Base-by-base conservation (phyloP, 2,329 filamentous ascomycete genomes). In the Colletotrichum sp. region DNA sequence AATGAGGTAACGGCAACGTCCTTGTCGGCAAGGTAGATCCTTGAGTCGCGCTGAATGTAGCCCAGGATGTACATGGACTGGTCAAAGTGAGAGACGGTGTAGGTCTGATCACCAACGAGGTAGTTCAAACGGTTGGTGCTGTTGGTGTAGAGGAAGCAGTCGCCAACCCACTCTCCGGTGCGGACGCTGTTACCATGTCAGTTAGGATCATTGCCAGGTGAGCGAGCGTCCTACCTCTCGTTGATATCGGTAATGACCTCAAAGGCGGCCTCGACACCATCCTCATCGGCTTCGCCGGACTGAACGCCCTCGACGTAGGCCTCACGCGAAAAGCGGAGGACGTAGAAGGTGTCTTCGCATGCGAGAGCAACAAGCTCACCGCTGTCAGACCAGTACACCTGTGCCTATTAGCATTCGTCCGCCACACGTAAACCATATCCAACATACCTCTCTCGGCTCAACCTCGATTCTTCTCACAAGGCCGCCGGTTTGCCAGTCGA, bases 111-210 rank as follows among this genome's bases (percentile, higher is more conserved):
- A 79, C 97, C 97, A 16, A 99, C 96, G 26, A 99, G 92, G 87
- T 99, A 99, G 89, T 99, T 99, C 76, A 99, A 90, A 77, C 97
- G 95, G 89, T 99, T 98, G 12, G 96, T 98, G 84, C 91, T 95
- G 89, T 98, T 99, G 71, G 97, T 98, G 90, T 99, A 99, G 84
- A 99, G 96, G 90, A 99, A 98, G 88, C 96, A 98, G 87, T 99
- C 97, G 78, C 97, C 97, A 73, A 99, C 95, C 97, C 97, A 99
- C 87, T 98, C 95, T 80, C 96, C 97, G 24, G 96, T 98, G 79
- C 95, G 94, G 68, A 99, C 96, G 78, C 93, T 95, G 77, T 71
- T 62, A 39, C 75, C 73, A 80, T 81, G 80, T 81, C 80, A 84
- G 76, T 26, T 72, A 26, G 26, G 26, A 21, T 6, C 49, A 39